A percentile compares a stretch with the other conserved stretches of the same genome.
Conservation (phyloP, 345 rosid species). For the Rhodomyrtus tomentosa region DNA sequence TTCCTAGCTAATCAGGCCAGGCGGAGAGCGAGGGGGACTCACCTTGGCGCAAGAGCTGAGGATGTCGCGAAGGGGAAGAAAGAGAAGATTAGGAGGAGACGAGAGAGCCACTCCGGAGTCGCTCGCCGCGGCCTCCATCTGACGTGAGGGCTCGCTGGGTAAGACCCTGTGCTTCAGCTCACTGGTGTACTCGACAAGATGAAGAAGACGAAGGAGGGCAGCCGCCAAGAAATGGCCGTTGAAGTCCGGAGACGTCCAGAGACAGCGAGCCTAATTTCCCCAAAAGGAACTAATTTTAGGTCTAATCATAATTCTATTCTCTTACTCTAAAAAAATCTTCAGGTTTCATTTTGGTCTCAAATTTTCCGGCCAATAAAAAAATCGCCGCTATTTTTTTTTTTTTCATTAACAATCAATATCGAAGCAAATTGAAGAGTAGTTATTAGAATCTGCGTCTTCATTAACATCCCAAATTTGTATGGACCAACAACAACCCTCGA, state of each 20-base stretch:
- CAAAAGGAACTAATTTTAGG: too few species aligned
- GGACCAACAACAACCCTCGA: fast-evolving
- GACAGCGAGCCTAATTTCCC: not conserved
- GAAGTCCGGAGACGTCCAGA: not conserved
- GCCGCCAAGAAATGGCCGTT: not conserved
- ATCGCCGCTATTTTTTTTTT: not conserved
- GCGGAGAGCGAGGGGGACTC: conserved; percentile 6
- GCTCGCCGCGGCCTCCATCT: not conserved
- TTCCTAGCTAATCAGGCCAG: too few species aligned
- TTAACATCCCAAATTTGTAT: fast-evolving
- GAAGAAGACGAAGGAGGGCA: not conserved
- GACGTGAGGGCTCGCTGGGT: not conserved
- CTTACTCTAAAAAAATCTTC: not conserved
- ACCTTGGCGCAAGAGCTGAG: conserved; percentile 22
- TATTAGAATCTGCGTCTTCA: not conserved
- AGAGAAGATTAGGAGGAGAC: conserved; percentile 5
- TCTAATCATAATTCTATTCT: too few species aligned
- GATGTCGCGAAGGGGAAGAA: conserved; percentile 25
- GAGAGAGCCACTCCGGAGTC: not conserved
- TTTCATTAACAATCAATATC: not conserved
- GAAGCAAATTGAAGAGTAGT: fast-evolving
- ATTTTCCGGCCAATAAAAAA: not conserved
- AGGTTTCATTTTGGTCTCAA: not conserved
- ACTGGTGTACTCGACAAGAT: not conserved
- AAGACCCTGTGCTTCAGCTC: not conserved